phyloP scores from a whole-genome alignment of 139 green algal species.

The Desmodesmus armatus region DNA sequence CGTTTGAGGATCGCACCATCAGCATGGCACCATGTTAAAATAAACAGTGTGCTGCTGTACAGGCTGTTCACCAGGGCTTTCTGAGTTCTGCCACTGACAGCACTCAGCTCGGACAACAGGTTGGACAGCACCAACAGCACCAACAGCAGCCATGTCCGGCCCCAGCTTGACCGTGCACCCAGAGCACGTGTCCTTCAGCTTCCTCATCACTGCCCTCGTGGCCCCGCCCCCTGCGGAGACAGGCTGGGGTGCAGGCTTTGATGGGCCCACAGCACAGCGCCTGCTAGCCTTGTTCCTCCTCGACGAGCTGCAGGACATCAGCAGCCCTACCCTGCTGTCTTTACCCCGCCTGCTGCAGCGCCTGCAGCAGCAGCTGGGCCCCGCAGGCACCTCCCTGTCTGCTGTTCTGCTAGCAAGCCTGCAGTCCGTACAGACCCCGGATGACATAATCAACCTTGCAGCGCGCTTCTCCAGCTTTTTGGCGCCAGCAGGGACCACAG shows the following conservation, averaged over 20 bases:
- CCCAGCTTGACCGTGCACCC: slow-evolving; percentile 1
- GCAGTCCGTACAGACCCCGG: not conserved
- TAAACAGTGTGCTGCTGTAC: not conserved
- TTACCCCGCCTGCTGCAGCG: not conserved
- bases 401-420: not conserved
- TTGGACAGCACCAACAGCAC: not conserved
- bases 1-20: not conserved
- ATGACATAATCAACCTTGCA: slow-evolving; percentile 19
- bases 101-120: not conserved
- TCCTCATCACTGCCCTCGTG: slow-evolving; percentile 33
- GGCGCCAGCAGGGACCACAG: not conserved
- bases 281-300: slow-evolving; percentile 17
- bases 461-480: slow-evolving; percentile 7
- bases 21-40: not conserved
- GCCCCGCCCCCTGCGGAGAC: slow-evolving; percentile 11
- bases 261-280: slow-evolving; percentile 26
- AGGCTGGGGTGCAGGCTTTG: slow-evolving; percentile 32
- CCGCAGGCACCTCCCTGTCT: not conserved
- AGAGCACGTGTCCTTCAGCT: slow-evolving; percentile 24
- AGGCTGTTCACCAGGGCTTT: not conserved
- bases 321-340: slow-evolving; percentile 2
- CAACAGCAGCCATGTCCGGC: not conserved
- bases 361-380: slow-evolving; percentile 17
- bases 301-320: slow-evolving; percentile 17
- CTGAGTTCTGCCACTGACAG: too few species aligned